phyloP scores from a whole-genome alignment of 257 asterid genomes.

The Euphrasia confusa region DNA sequence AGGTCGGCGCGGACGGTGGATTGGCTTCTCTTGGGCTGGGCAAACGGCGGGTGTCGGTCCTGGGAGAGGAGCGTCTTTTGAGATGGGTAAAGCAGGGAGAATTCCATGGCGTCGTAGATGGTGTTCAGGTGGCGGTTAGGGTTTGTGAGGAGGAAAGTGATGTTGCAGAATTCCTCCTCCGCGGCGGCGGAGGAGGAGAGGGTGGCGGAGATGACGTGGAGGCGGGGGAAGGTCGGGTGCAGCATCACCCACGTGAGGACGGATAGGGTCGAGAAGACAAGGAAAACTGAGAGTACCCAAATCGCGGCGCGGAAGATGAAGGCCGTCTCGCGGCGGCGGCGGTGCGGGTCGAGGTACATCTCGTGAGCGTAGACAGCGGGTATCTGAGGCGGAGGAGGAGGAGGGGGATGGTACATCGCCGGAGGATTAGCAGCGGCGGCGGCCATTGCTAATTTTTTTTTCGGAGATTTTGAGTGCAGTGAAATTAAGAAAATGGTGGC shows the following conservation, averaged over 20 bases:
- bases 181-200: slow-evolving; percentile 26
- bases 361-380: slow-evolving; percentile 22
- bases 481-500: slow-evolving; percentile 16
- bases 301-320: slow-evolving; percentile 15
- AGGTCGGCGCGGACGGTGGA: slow-evolving; percentile 22
- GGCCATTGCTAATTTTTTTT: slow-evolving; percentile 14
- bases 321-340: slow-evolving; percentile 21
- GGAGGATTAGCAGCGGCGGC: not conserved
- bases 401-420: not conserved
- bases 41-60: slow-evolving; percentile 26
- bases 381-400: not conserved
- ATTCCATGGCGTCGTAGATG: slow-evolving; percentile 27
- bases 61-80: slow-evolving; percentile 24
- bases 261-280: slow-evolving; percentile 9
- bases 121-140: slow-evolving; percentile 31
- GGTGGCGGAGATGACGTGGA: slow-evolving; percentile 30
- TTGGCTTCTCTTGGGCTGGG: slow-evolving; percentile 27
- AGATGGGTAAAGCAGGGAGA: slow-evolving; percentile 26
- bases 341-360: slow-evolving; percentile 21
- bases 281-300: slow-evolving; percentile 7
- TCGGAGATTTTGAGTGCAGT: slow-evolving; percentile 7
- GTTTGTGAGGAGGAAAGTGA: slow-evolving; percentile 34
- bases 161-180: slow-evolving; percentile 24
- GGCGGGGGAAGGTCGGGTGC: slow-evolving; percentile 32
- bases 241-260: slow-evolving; percentile 24